Base-by-base conservation (phyloP, 2,329 filamentous ascomycete species). In the Pseudogymnoascus pannorum region DNA sequence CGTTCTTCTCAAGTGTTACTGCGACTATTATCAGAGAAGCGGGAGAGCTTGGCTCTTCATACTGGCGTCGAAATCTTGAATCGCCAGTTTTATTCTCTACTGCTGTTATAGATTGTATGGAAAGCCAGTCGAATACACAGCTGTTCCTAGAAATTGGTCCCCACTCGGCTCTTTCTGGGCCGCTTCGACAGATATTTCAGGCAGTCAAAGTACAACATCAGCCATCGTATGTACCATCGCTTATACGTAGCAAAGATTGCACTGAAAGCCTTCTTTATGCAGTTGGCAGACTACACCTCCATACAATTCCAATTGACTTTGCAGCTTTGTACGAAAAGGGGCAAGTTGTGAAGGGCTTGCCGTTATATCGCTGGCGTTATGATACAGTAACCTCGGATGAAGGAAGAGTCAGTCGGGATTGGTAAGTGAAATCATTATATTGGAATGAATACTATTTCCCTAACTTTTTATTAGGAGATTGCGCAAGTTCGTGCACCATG, bases 341-440 rank as follows among this genome's bases (percentile, higher is more conserved):
- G 2, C 3, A 26, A 14, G 20, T 33, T 8, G 36, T 83, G 2
- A 66, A 72, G 1, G 74, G 81, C 60, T 67, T 84, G 16, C 80
- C 81, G 1, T 72, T 75, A 1, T 84, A 84, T 63, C 74, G 77
- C 1, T 84, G 81, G 80, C 79, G 83, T 22, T 80, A 83, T 62
- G 68, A 70, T 16, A 77, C 75, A 24, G 71, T 67, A 0, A 81
- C 81, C 66, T 83, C 81, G 81, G 74, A 79, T 63, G 81, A 84
- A 63, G 79, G 79, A 1, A 76, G 79, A 57, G 67, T 80, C 2
- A 78, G 77, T 14, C 67, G 70, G n/a, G 73, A 76, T 12, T 75
- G 76, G 33, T 35, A 35, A 1, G 33, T n/a, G n/a, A n/a, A 35
- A 35, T 35, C 33, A 35, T 35, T 5, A 3, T 2, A n/a, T 35